Evolutionary conservation across 495 filamentous ascomycete species (phyloP).

Genomic region (Amniculicola lignicola): DNA sequence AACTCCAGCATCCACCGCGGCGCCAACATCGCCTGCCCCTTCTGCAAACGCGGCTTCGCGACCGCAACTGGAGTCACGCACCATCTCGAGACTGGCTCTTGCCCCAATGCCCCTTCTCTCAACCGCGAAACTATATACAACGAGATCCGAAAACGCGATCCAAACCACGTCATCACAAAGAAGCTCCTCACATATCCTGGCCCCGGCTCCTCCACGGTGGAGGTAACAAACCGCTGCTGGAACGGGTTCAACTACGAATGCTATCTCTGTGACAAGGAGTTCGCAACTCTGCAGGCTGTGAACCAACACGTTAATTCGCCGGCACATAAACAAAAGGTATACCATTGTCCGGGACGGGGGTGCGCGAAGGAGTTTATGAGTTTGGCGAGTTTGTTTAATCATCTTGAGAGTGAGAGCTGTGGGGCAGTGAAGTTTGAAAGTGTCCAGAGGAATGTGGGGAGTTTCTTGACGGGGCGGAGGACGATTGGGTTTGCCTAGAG

Average conservation of each 20-base stretch:
- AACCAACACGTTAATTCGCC: conserved; percentile 34
- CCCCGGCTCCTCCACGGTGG: conserved; percentile 32
- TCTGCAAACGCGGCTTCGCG: conserved; percentile 45
- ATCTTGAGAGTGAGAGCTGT: conserved; percentile 57
- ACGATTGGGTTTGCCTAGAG: conserved; percentile 16
- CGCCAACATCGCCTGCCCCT: conserved; percentile 57
- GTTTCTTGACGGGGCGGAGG: neutral
- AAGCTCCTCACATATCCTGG: conserved; percentile 42
- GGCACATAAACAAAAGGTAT: conserved; percentile 48
- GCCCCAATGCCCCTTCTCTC: conserved; percentile 38
- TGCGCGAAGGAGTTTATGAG: conserved; percentile 50
- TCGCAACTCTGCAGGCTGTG: conserved; percentile 31
- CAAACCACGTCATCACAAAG: conserved; percentile 45
- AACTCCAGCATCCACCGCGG: conserved; percentile 69
- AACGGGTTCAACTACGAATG: conserved; percentile 48
- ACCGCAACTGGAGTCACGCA: conserved; percentile 46
- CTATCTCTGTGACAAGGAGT: conserved; percentile 47
- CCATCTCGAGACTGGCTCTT: conserved; percentile 49
- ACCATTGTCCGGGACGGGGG: conserved; percentile 50
- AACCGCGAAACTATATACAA: conserved; percentile 50
- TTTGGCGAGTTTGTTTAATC: conserved; percentile 52
- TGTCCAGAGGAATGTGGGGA: conserved; percentile 40
- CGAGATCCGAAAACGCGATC: conserved; percentile 50
- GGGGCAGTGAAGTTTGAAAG: conserved; percentile 48
- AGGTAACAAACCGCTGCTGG: conserved; percentile 28